These are phyloP conservation scores for Penicillium verrucosum DNA, from an alignment of 2,329 filamentous ascomycete species.

Conservation along the genomic window DNA sequence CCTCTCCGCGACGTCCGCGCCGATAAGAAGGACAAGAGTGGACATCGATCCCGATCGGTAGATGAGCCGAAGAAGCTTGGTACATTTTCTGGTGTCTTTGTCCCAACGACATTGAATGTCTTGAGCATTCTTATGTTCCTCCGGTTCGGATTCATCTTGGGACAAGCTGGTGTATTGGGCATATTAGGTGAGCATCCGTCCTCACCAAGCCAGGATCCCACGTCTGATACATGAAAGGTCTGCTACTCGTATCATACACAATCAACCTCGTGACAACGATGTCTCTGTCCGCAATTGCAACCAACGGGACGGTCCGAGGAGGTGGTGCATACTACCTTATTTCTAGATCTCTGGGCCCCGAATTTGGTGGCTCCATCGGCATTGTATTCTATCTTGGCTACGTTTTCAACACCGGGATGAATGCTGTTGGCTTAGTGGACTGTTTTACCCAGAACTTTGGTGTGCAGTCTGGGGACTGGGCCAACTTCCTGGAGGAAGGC, in stretches of 20 bases:
- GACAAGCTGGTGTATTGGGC: conserved; percentile 73
- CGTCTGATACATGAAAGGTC: conserved; percentile 47
- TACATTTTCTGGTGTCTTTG: conserved; percentile 75
- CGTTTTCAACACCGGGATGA: conserved; percentile 81
- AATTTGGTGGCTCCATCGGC: conserved; percentile 86
- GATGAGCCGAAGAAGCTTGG: conserved; percentile 62
- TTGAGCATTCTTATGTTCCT: conserved; percentile 91
- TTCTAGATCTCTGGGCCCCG: conserved; percentile 77
- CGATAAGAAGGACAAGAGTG: conserved; percentile 33
- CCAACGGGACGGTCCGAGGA: conserved; percentile 82
- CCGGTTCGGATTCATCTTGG: conserved; percentile 79
- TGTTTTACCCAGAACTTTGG: conserved; percentile 76
- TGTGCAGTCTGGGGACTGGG: conserved; percentile 53
- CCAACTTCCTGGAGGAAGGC: conserved; percentile 62
- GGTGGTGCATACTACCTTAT: conserved; percentile 88
- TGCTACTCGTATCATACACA: conserved; percentile 71
- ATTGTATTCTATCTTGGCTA: conserved; percentile 89
- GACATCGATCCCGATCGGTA: conserved; percentile 23
- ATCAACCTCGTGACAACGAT: conserved; percentile 82
- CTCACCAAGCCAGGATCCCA: background rate
- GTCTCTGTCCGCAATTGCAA: conserved; percentile 83
- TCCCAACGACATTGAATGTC: conserved; percentile 85
- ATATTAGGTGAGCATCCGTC: conserved; percentile 62
- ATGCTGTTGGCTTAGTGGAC: conserved; percentile 80
- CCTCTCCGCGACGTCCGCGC: conserved; percentile 26